These are phyloP conservation scores for Berkeleyomyces rouxiae DNA, from an alignment of 2,329 filamentous ascomycete species.

Conservation along the genomic window DNA sequence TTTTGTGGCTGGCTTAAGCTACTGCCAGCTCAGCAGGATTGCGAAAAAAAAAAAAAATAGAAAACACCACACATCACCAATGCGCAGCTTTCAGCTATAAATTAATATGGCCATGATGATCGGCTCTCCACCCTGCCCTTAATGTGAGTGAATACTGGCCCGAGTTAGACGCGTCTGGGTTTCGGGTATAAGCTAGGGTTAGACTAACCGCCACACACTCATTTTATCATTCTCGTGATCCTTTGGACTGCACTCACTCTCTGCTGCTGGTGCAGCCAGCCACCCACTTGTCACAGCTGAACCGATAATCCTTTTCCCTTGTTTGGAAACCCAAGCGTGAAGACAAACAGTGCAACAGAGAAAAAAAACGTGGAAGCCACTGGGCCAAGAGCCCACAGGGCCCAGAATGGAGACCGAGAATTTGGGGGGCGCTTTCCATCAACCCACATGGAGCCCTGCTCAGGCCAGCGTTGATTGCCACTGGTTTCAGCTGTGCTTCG, in stretches of 20 bases:
- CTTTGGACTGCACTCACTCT: background rate
- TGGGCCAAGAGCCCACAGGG: background rate
- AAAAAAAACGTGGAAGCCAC: slow-evolving; percentile 1
- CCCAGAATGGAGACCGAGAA: background rate
- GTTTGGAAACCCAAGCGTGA: background rate
- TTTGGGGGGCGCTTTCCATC: background rate
- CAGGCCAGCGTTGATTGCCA: background rate
- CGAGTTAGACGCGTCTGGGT: no score
- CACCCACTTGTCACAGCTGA: background rate
- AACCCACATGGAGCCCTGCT: background rate
- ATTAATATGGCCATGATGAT: no score
- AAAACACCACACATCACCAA: no score
- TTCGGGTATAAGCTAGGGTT: no score
- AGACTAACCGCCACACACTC: background rate
- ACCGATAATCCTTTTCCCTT: background rate
- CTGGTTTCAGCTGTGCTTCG: background rate
- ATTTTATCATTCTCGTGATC: background rate
- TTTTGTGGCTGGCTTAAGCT: no score
- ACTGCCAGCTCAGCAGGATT: background rate
- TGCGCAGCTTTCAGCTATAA: no score
- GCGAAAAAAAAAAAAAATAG: no score
- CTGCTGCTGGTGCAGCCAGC: background rate
- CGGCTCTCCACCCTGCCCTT: no score
- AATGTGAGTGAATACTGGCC: no score
- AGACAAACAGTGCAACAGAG: background rate